These are phyloP conservation scores for Hemisphaericaspora xylofermentans DNA, from an alignment of 1,139 yeast species.

Conservation along the genomic window DNA sequence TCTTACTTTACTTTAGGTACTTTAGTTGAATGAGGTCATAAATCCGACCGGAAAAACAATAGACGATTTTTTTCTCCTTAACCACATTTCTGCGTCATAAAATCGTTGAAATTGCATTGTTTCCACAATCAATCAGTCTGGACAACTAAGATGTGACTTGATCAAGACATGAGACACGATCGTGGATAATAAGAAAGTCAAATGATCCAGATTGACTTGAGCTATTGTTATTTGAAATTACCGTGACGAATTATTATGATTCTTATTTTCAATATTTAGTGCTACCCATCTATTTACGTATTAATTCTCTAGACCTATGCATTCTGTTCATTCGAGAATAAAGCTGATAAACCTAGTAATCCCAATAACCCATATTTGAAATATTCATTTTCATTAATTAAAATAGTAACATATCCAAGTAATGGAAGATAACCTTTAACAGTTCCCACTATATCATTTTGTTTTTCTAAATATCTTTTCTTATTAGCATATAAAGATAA, in stretches of 20 bases:
- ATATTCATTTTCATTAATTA: slow-evolving; percentile 85
- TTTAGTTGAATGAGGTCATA: too few relatives aligned
- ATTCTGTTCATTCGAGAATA: slow-evolving; percentile 44
- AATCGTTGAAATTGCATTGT: too few relatives aligned
- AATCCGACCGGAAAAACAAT: too few relatives aligned
- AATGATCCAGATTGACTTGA: too few relatives aligned
- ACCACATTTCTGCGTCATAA: too few relatives aligned
- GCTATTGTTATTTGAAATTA: too few relatives aligned
- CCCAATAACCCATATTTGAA: slow-evolving; percentile 73
- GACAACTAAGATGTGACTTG: not conserved
- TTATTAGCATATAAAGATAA: slow-evolving; percentile 77
- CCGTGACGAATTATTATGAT: too few relatives aligned
- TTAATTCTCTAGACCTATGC: not conserved
- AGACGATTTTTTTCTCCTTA: too few relatives aligned
- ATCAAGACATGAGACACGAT: too few relatives aligned
- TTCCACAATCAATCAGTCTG: not conserved
- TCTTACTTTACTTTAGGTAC: too few relatives aligned
- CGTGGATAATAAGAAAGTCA: too few relatives aligned
- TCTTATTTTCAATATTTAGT: too few relatives aligned
- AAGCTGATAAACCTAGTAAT: slow-evolving; percentile 57
- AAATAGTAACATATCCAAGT: slow-evolving; percentile 87
- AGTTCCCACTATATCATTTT: slow-evolving; percentile 79
- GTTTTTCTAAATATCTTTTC: slow-evolving; percentile 74
- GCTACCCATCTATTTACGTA: not conserved
- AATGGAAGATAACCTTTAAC: slow-evolving; percentile 92